A percentile compares a stretch with the other conserved stretches of the same genome.
phyloP scores from a whole-genome alignment of 345 rosid genomes.

The Eucalyptus urophylla region DNA sequence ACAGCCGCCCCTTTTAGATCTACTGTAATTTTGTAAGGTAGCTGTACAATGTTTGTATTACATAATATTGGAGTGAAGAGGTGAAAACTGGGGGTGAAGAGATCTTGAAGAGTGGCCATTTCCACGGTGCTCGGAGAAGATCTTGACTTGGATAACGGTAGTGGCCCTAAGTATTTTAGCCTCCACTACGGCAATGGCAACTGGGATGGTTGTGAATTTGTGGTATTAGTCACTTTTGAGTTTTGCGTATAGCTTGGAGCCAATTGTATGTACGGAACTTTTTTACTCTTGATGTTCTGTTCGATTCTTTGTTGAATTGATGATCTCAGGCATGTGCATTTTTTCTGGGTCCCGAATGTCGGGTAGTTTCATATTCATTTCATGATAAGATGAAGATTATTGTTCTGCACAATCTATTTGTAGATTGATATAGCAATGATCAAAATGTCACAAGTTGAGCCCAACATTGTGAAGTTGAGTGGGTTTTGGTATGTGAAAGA shows the following conservation, averaged over 20 bases:
- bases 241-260: not conserved
- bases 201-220: not conserved
- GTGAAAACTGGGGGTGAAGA: not conserved
- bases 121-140: not conserved
- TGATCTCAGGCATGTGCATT: not conserved
- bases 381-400: not conserved
- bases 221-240: not conserved
- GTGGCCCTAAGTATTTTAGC: not conserved
- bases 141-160: not conserved
- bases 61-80: not conserved
- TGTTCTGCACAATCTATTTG: not conserved
- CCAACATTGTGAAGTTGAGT: not conserved
- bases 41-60: not conserved
- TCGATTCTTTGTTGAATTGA: not conserved
- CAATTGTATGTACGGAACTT: not conserved
- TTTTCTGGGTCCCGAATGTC: not conserved
- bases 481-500: not conserved
- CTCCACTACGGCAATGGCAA: not conserved
- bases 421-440: not conserved
- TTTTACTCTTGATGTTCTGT: not conserved
- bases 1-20: conserved; percentile 68
- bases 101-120: not conserved
- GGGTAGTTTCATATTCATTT: not conserved
- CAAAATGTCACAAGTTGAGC: not conserved
- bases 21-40: conserved; percentile 19